Conservation (phyloP, 257 asterid genomes). For the Solanum gandarillasii region DNA sequence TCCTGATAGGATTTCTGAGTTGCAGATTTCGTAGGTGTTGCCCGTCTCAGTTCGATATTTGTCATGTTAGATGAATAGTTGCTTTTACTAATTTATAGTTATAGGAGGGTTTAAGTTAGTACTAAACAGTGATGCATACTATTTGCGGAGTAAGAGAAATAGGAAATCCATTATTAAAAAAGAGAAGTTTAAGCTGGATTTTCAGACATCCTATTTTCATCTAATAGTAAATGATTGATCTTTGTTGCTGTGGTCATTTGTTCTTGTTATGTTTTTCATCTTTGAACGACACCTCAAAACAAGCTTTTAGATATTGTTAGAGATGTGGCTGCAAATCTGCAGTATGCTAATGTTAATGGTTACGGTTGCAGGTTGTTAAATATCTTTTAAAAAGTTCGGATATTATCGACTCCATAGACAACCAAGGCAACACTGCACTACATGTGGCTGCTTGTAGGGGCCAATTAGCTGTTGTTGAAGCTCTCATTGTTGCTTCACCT, state of each 20-base stretch:
- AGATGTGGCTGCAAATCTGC: not conserved
- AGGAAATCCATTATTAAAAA: not conserved
- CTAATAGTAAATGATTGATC: not conserved
- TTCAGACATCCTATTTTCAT: not conserved
- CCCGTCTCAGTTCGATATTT: not conserved
- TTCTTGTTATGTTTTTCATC: not conserved
- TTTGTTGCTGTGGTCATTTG: not conserved
- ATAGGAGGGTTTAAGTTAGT: not conserved
- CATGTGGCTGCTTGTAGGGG: constrained; percentile 87
- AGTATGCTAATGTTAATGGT: not conserved
- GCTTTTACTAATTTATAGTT: not conserved
- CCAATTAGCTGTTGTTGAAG: constrained; percentile 63
- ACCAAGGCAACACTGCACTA: constrained; percentile 68
- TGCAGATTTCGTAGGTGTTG: not conserved
- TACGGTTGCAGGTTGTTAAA: constrained; percentile 50
- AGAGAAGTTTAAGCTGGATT: not conserved
- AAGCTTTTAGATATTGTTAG: not conserved
- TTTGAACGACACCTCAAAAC: not conserved
- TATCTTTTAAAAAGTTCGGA: constrained; percentile 30
- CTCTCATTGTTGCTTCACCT: constrained; percentile 54
- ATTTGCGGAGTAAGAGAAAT: not conserved
- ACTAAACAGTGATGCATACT: not conserved
- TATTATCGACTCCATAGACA: constrained; percentile 47
- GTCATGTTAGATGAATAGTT: not conserved
- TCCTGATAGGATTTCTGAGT: not conserved